Evolutionary conservation across 257 asterid genomes (phyloP).

Genomic region (Ilex asprella): DNA sequence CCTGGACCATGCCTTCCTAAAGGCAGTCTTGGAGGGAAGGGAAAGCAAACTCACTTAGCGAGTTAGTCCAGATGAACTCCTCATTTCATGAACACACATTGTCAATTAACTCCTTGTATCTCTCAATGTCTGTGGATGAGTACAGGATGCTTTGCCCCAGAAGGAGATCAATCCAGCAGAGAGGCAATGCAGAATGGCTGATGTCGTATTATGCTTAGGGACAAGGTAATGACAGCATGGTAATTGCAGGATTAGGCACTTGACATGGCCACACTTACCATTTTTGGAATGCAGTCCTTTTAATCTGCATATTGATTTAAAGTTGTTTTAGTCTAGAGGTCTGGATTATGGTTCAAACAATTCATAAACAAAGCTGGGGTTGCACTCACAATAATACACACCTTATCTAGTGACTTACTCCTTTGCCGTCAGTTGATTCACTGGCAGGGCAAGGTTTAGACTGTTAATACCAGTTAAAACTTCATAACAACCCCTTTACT

Average conservation of each 20-base stretch:
- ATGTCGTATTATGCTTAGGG: conserved; percentile 84
- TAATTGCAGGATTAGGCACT: conserved; percentile 20
- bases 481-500: too few species aligned
- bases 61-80: not conserved
- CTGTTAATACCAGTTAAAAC: too few species aligned
- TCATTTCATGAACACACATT: not conserved
- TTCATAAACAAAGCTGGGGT: too few species aligned
- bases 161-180: conserved; percentile 93
- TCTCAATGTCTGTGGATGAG: conserved; percentile 16
- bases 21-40: too few species aligned
- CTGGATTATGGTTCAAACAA: too few species aligned
- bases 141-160: conserved; percentile 81
- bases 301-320: conserved; percentile 7
- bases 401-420: too few species aligned
- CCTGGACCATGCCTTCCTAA: too few species aligned
- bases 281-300: conserved; percentile 11
- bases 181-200: conserved; percentile 90
- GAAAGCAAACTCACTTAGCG: too few species aligned
- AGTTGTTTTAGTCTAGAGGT: too few species aligned
- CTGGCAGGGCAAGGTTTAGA: too few species aligned
- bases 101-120: not conserved
- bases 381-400: too few species aligned
- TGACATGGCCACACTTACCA: not conserved
- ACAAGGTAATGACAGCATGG: conserved; percentile 85
- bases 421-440: too few species aligned